Evolutionary conservation across 2,329 filamentous ascomycete species (phyloP).

Genomic region (Colletotrichum melonis): DNA sequence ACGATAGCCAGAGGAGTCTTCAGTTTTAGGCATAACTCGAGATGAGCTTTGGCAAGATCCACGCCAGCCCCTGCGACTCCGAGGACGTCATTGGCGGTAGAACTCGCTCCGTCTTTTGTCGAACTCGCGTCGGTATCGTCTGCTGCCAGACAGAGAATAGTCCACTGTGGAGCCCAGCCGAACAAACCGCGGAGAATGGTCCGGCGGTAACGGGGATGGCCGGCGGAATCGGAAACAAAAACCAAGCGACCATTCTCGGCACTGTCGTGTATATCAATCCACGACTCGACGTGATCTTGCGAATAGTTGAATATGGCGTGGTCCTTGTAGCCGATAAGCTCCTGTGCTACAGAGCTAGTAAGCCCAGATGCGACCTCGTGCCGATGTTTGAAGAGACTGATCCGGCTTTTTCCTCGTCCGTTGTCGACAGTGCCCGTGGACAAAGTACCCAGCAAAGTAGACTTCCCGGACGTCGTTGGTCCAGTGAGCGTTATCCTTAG

Average conservation of each 20-base stretch:
- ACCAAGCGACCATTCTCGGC: constrained; percentile 81
- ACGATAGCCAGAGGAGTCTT: constrained; percentile 82
- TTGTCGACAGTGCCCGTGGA: constrained; percentile 92
- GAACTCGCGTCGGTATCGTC: constrained; percentile 69
- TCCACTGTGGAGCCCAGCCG: constrained; percentile 97
- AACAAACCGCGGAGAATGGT: constrained; percentile 91
- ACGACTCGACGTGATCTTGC: constrained; percentile 87
- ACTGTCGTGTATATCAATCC: constrained; percentile 91
- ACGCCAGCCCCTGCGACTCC: constrained; percentile 66
- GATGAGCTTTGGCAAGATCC: constrained; percentile 81
- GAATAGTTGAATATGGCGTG: constrained; percentile 81
- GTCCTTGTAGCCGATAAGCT: constrained; percentile 85
- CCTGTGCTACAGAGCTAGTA: constrained; percentile 94
- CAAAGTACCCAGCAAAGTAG: constrained; percentile 87
- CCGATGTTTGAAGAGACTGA: constrained; percentile 89
- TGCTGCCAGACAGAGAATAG: constrained; percentile 86
- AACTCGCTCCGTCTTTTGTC: constrained; percentile 52
- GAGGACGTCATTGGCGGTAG: constrained; percentile 62
- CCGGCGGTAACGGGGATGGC: constrained; percentile 87
- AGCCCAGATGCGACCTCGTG: constrained; percentile 93
- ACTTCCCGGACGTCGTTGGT: constrained; percentile 92
- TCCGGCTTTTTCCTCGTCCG: constrained; percentile 87
- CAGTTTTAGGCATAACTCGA: constrained; percentile 86
- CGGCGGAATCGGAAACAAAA: constrained; percentile 92
- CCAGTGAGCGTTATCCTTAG: constrained; percentile 89